Evolutionary conservation across 169 alveolate species (phyloP), one percentile per base, ranked within the genome.

Genomic region (Babesia caballi): DNA sequence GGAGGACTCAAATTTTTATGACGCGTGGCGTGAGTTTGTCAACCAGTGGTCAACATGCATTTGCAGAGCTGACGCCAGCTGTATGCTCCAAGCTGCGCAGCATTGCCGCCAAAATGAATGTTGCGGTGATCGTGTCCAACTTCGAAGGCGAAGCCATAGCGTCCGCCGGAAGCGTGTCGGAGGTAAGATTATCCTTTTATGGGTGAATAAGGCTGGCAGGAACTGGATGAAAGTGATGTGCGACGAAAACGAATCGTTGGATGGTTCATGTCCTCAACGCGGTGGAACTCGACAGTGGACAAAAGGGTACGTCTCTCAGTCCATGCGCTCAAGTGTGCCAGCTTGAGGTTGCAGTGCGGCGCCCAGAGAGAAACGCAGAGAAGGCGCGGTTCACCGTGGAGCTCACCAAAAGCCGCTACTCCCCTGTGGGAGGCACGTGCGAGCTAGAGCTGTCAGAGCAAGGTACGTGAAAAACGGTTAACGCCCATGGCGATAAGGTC

Each of bases 281-380:
- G 60, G 60, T 63, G 73, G 73, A 27, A 63, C 32, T 15, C 61
- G 0, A 63, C 73, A 6, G 60, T 63, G 14, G 73, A 63, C 21
- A 63, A 63, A 30, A 63, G 60, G 60, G 73, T 63, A 49, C 11
- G 51, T 1, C n/a, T n/a, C n/a, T n/a, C n/a, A n/a, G n/a, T n/a
- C n/a, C n/a, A n/a, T n/a, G n/a, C n/a, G n/a, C n/a, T n/a, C n/a
- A 52, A n/a, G 33, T 2, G 4, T n/a, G 40, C 4, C 51, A 57
- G 67, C 7, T 57, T 12, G 47, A 57, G 14, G 19, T 57, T 2
- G 11, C 19, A 17, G 25, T 19, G 21, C 14, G 12, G 15, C 21
- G 30, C 4, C 17, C 12, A 9, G 27, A 35, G n/a, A 30, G 23
- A 30, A 23, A 57, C 4, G 32, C 25, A 21, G 36, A 14, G 27